Conservation (phyloP, 306 rosid species). For the Bauhinia variegata region DNA sequence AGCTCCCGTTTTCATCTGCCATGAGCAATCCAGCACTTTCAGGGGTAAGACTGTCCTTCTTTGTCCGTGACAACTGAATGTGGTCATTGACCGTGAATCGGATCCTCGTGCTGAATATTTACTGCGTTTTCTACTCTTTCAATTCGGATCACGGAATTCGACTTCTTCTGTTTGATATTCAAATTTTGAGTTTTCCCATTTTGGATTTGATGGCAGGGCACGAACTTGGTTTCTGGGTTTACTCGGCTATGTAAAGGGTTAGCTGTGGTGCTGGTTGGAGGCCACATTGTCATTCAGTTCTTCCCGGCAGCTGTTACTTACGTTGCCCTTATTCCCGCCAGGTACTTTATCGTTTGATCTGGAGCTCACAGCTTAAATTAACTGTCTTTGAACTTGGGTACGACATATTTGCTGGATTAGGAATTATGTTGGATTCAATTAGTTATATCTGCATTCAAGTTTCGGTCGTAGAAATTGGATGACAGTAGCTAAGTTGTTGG, state of each 20-base stretch:
- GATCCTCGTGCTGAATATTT: conserved; percentile 21
- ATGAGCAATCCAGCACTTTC: no score
- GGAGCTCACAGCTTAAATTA: neutral
- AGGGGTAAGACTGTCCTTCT: neutral
- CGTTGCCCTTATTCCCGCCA: conserved; percentile 92
- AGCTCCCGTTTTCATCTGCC: no score
- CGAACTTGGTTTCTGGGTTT: conserved; percentile 61
- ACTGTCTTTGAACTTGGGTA: neutral
- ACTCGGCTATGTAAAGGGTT: conserved; percentile 87
- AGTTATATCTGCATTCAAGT: neutral
- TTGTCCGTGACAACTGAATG: neutral
- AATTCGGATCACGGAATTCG: conserved; percentile 24
- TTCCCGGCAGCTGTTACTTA: conserved; percentile 64
- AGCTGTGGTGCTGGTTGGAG: conserved; percentile 60
- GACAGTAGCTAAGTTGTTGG: neutral
- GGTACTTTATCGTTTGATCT: conserved; percentile 34
- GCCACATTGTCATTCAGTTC: conserved; percentile 67
- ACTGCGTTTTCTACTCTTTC: neutral
- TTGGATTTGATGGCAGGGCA: conserved; percentile 45
- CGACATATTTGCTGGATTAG: neutral
- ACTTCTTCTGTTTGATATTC: neutral
- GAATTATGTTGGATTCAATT: neutral
- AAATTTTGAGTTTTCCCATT: neutral
- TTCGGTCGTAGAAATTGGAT: neutral
- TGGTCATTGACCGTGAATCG: neutral